These are phyloP conservation scores for Aspergillus saccharolyticus DNA, from an alignment of 495 filamentous ascomycete species.

Conservation along the genomic window DNA sequence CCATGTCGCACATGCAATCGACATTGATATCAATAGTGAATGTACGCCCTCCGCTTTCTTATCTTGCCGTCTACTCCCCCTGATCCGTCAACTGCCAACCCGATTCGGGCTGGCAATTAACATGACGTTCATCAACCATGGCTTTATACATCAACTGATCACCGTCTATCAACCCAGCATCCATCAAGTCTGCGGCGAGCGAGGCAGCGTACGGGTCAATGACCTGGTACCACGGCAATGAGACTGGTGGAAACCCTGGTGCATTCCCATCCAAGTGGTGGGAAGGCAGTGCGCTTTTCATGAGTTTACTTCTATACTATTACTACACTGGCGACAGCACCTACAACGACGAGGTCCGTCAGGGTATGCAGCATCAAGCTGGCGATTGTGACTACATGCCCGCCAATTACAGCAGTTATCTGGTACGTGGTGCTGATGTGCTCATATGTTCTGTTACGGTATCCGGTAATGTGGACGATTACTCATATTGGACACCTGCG, in stretches of 20 bases:
- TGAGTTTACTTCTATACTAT: slow-evolving; percentile 48
- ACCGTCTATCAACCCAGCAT: slow-evolving; percentile 43
- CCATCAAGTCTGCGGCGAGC: slow-evolving; percentile 58
- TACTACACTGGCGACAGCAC: slow-evolving; percentile 51
- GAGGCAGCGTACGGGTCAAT: slow-evolving; percentile 60
- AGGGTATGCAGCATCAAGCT: slow-evolving; percentile 47
- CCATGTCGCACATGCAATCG: slow-evolving; percentile 7
- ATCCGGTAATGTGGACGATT: too few relatives aligned
- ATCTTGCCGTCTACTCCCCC: too few relatives aligned
- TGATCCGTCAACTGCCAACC: not conserved
- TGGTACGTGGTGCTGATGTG: slow-evolving; percentile 19
- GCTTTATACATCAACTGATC: not conserved
- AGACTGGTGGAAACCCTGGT: slow-evolving; percentile 57
- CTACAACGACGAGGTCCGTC: slow-evolving; percentile 47
- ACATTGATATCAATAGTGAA: slow-evolving; percentile 4
- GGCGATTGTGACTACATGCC: slow-evolving; percentile 48
- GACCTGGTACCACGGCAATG: slow-evolving; percentile 61
- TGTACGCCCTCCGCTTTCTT: slow-evolving; percentile 7
- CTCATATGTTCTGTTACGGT: not conserved
- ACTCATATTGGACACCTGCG: not conserved
- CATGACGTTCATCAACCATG: too few relatives aligned
- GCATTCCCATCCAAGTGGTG: slow-evolving; percentile 63
- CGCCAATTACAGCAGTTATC: slow-evolving; percentile 35
- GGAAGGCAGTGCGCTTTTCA: slow-evolving; percentile 65
- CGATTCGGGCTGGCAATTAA: not conserved